Evolutionary conservation across 805 yeast species (phyloP).

Genomic region (Yarrowia osloensis): DNA sequence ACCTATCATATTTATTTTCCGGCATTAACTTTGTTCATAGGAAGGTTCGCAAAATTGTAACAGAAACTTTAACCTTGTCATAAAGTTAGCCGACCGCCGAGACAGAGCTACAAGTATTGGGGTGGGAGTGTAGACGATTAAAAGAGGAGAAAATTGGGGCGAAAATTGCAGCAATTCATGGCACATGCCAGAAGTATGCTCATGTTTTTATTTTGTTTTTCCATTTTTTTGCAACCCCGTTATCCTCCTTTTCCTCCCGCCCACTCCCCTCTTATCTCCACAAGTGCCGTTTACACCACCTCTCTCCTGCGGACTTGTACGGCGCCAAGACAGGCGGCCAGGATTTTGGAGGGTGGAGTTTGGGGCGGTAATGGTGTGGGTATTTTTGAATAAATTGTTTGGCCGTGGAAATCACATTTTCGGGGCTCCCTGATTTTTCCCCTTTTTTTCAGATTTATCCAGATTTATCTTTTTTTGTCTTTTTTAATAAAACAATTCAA

Average conservation of each 20-base stretch:
- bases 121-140: too few relatives aligned
- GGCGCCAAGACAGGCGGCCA: slow-evolving; percentile 13
- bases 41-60: background rate
- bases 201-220: background rate
- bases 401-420: background rate
- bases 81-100: background rate
- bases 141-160: too few relatives aligned
- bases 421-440: background rate
- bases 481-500: too few relatives aligned
- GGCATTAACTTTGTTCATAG: background rate
- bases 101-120: too few relatives aligned
- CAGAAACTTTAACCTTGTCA: background rate
- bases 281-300: slow-evolving; percentile 16
- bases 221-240: background rate
- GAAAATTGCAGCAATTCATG: too few relatives aligned
- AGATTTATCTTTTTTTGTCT: too few relatives aligned
- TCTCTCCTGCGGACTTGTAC: slow-evolving; percentile 9
- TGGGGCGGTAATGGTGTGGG: too few relatives aligned
- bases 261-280: background rate
- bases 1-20: slow-evolving; percentile 20
- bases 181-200: too few relatives aligned
- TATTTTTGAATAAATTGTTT: background rate
- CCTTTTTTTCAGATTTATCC: background rate
- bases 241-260: background rate
- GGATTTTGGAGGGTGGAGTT: too few relatives aligned